These are phyloP conservation scores for Aphanomyces stellatus DNA, from an alignment of 352 stramenopile species.

Conservation along the genomic window DNA sequence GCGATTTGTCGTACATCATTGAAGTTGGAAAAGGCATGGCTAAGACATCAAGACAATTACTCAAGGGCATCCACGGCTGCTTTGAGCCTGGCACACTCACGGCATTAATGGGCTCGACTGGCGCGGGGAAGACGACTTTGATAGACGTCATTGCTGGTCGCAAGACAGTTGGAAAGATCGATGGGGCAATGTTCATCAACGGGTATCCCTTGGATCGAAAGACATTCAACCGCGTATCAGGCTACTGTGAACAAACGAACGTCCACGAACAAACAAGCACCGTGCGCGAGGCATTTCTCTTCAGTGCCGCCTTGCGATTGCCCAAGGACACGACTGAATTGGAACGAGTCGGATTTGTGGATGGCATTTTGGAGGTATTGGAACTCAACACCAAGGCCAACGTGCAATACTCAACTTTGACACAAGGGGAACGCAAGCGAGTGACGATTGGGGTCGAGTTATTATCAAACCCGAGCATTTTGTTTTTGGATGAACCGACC, in stretches of 20 bases:
- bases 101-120: conserved; percentile 60
- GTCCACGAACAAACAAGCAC: conserved; percentile 72
- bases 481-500: conserved; percentile 52
- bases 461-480: conserved; percentile 33
- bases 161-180: conserved; percentile 84
- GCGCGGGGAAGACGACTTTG: conserved; percentile 91
- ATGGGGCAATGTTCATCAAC: conserved; percentile 84
- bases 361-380: conserved; percentile 81
- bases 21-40: conserved; percentile 20
- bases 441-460: conserved; percentile 41
- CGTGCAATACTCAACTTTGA: conserved; percentile 32
- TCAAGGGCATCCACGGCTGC: conserved; percentile 45
- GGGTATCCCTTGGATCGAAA: no score
- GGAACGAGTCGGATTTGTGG: conserved; percentile 37
- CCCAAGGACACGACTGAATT: conserved; percentile 13
- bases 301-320: conserved; percentile 84
- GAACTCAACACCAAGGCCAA: conserved; percentile 40
- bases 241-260: conserved; percentile 27
- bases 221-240: conserved; percentile 27
- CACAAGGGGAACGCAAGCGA: conserved; percentile 41
- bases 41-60: conserved; percentile 37
- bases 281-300: conserved; percentile 87
- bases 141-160: conserved; percentile 92
- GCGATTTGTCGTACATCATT: conserved; percentile 42
- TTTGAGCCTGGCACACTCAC: conserved; percentile 43